Evolutionary conservation across 768 basidiomycete genomes (phyloP).

Genomic region (Tylopilus sp.): DNA sequence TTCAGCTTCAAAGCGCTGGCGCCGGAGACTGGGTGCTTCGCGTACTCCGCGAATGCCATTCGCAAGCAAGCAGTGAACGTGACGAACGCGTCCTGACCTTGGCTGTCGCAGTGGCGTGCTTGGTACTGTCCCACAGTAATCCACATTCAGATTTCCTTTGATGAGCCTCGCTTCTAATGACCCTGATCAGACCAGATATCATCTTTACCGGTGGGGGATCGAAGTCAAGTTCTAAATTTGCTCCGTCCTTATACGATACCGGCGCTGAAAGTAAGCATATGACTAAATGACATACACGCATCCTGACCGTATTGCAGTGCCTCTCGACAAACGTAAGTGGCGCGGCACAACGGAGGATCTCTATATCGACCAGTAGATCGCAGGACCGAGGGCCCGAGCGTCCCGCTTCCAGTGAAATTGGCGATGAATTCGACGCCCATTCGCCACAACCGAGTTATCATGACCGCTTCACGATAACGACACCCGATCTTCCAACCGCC

Average conservation of each 20-base stretch:
- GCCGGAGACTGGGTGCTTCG: slow-evolving; percentile 33
- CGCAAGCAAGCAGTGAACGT: slow-evolving; percentile 2
- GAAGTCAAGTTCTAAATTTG: slow-evolving; percentile 40
- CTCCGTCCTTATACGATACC: slow-evolving; percentile 40
- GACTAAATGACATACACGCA: slow-evolving; percentile 7
- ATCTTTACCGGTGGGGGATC: slow-evolving; percentile 35
- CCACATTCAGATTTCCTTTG: slow-evolving; percentile 24
- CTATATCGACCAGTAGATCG: slow-evolving; percentile 21
- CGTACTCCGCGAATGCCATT: slow-evolving; percentile 19
- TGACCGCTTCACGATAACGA: slow-evolving; percentile 19
- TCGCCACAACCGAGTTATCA: slow-evolving; percentile 18
- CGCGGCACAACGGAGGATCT: slow-evolving; percentile 12
- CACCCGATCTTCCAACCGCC: slow-evolving; percentile 40
- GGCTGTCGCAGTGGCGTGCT: slow-evolving; percentile 32
- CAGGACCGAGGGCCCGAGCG: slow-evolving; percentile 18
- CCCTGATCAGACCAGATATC: slow-evolving; percentile 38
- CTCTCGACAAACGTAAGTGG: slow-evolving; percentile 26
- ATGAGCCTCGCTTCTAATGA: slow-evolving; percentile 23
- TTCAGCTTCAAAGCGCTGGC: slow-evolving; percentile 40
- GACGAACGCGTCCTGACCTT: slow-evolving; percentile 21
- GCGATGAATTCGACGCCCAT: slow-evolving; percentile 9
- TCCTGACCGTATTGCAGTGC: slow-evolving; percentile 25
- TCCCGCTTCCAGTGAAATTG: slow-evolving; percentile 3
- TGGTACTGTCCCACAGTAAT: slow-evolving; percentile 37
- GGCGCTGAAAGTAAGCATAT: slow-evolving; percentile 26